A percentile compares a stretch with the other conserved stretches of the same genome.
These are phyloP conservation scores for Microcos paniculata DNA, from an alignment of 345 rosid species.

Conservation along the genomic window DNA sequence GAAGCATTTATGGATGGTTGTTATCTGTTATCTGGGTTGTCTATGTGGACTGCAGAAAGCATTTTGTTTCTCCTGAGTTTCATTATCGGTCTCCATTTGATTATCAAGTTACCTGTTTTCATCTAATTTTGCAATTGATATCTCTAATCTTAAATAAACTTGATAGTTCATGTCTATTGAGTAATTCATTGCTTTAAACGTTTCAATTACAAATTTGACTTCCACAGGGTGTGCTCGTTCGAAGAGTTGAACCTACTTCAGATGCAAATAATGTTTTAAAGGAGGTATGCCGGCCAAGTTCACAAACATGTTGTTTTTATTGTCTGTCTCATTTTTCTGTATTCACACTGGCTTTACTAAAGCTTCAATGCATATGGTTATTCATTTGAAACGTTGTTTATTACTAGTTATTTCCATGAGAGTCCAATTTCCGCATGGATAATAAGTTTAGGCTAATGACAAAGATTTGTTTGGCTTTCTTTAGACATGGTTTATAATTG, in stretches of 20 bases:
- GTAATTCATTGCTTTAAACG: neutral
- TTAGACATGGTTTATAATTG: neutral
- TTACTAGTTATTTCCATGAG: neutral
- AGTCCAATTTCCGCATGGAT: neutral
- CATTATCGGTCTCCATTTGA: neutral
- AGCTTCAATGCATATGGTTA: neutral
- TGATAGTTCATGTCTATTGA: neutral
- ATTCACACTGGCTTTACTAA: neutral
- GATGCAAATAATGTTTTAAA: slow-evolving; percentile 77
- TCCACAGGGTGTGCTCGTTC: slow-evolving; percentile 89
- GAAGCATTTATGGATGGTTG: neutral
- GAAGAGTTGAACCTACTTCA: slow-evolving; percentile 91
- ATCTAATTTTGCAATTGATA: too few relatives aligned
- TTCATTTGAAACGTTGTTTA: neutral
- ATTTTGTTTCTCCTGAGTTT: neutral
- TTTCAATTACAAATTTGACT: slow-evolving; percentile 20
- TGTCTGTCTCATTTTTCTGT: neutral
- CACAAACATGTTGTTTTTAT: slow-evolving; percentile 1
- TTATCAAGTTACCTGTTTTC: neutral
- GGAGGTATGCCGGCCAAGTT: slow-evolving; percentile 50
- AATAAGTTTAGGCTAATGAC: neutral
- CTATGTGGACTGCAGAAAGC: neutral
- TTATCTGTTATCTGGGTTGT: slow-evolving; percentile 2
- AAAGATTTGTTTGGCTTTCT: neutral
- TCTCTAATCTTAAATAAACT: neutral